Base-by-base conservation (phyloP, 352 stramenopile genomes). In the Plasmopara halstedii region DNA sequence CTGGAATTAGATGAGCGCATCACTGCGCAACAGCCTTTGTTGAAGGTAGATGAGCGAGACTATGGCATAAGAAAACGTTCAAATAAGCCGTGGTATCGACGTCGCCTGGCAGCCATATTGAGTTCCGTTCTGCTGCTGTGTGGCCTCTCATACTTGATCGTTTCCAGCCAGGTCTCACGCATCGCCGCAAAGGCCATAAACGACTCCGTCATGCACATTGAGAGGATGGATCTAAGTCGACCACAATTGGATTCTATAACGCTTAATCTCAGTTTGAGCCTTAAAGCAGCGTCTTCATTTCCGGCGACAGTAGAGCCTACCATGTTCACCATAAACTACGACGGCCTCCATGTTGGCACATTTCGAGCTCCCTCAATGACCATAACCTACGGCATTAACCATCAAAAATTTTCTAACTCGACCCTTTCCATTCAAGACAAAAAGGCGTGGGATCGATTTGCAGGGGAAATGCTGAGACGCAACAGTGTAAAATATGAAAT, bases 371-470 rank as follows among this genome's bases (percentile, higher is more conserved):
- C 75, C 0, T 42, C 20, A 19, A 88, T 90, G 72, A 26, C 47
- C 7, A 64, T 90, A 40, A 27, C 31, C 10, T 58, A 80, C 34
- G 79, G 79, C 18, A 48, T 56, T 7, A 88, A 82, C 47, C n/a
- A 47, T 0, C 53, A 74, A 22, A 2, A 40, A 4, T 84, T 90
- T 44, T 50, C 54, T 0, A 64, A 81, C 20, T 59, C 73, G 20
- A 76, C 62, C 40, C 62, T 90, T 3, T n/a, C 40, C 17, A 85
- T 90, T 37, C 32, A 43, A 1, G 76, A 87, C 48, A 64, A 52
- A 23, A 69, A 72, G 17, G 62, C 54, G 2, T 90, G 79, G 79
- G 62, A 86, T 36, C 42, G 36, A 22, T 90, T 90, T 56, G 79
- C 79, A 14, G 49, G 57, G 5, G 73, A 84, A 38, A 80, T 90